These are phyloP conservation scores for Tolypocladium ophioglossoides DNA, from an alignment of 2,329 filamentous ascomycete genomes.

Conservation along the genomic window DNA sequence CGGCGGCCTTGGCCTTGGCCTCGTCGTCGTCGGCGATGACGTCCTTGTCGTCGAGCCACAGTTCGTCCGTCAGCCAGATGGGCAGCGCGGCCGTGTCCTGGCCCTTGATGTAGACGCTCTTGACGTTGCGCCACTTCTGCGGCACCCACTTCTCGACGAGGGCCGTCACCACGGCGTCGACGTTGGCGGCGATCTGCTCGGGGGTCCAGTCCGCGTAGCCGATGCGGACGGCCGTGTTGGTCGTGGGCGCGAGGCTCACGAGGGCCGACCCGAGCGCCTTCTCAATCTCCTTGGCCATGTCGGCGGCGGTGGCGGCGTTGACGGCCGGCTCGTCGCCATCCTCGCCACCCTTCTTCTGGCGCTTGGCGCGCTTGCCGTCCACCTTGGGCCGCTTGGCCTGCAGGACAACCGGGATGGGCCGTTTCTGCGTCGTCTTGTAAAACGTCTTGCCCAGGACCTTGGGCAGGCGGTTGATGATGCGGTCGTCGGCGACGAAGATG, in stretches of 20 bases:
- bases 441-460: constrained; percentile 82
- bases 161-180: constrained; percentile 57
- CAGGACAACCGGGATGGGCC: constrained; percentile 75
- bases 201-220: constrained; percentile 65
- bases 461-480: constrained; percentile 66
- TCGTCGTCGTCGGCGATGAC: constrained; percentile 54
- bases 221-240: constrained; percentile 71
- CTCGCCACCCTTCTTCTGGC: constrained; percentile 36
- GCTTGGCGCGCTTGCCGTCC: constrained; percentile 47
- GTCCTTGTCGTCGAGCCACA: constrained; percentile 73
- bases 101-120: constrained; percentile 81
- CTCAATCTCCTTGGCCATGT: constrained; percentile 72
- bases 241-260: constrained; percentile 67
- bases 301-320: constrained; percentile 44
- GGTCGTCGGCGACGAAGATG: constrained; percentile 85
- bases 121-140: constrained; percentile 79
- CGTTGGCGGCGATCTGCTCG: constrained; percentile 70
- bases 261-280: constrained; percentile 67
- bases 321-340: constrained; percentile 11
- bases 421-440: constrained; percentile 73
- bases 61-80: constrained; percentile 87
- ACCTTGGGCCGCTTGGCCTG: constrained; percentile 50
- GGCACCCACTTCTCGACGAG: constrained; percentile 73
- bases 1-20: constrained; percentile 34
- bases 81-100: constrained; percentile 79